These are phyloP conservation scores for Suillus cothurnatus DNA, from an alignment of 768 basidiomycete genomes.

Conservation along the genomic window DNA sequence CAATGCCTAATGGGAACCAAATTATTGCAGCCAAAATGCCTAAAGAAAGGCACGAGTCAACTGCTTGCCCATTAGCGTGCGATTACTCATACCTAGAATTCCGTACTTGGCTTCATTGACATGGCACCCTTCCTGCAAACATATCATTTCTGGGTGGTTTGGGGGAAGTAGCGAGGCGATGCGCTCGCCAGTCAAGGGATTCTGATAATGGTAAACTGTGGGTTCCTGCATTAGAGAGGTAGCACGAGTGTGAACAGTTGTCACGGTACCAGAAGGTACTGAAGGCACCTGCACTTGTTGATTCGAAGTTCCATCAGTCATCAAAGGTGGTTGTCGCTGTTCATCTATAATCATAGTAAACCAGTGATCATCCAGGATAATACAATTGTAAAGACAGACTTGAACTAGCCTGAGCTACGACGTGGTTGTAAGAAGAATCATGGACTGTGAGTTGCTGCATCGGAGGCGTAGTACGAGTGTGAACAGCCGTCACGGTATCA, in stretches of 20 bases:
- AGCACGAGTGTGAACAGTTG: constrained; percentile 21
- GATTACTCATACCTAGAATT: constrained; percentile 55
- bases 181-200: constrained; percentile 59
- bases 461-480: no score
- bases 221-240: constrained; percentile 43
- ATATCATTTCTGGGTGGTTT: constrained; percentile 81
- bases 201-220: constrained; percentile 67
- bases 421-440: no score
- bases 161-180: constrained; percentile 71
- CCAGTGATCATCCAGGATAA: no score
- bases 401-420: no score
- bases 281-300: no score
- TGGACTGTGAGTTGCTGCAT: no score
- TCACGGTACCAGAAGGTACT: constrained; percentile 17
- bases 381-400: no score
- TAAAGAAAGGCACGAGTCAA: constrained; percentile 26
- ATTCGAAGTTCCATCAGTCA: no score
- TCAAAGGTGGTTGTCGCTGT: no score
- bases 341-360: no score
- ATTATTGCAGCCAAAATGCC: constrained; percentile 81
- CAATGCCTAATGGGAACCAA: constrained; percentile 87
- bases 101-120: constrained; percentile 64
- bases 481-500: no score
- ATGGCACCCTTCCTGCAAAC: constrained; percentile 76
- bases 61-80: background rate